Percentiles rank a stretch among this genome's conserved stretches.
These are phyloP conservation scores for Lachnellula arida DNA, from an alignment of 2,329 filamentous ascomycete species.

Conservation along the genomic window DNA sequence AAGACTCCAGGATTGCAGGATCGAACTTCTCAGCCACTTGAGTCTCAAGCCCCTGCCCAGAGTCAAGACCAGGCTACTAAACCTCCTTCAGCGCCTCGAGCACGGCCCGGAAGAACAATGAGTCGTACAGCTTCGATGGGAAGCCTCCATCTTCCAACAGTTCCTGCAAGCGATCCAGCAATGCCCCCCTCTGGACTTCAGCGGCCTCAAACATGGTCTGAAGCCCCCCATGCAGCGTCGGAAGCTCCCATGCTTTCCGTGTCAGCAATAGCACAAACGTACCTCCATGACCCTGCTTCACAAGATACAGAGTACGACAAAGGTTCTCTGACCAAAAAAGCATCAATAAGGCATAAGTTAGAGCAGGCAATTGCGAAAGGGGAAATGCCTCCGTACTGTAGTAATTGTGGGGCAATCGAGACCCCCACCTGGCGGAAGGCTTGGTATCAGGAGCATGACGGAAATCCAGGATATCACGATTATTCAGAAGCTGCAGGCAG, in stretches of 20 bases:
- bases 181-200: conserved; percentile 37
- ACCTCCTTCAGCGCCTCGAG: conserved; percentile 26
- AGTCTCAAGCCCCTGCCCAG: background rate
- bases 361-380: conserved; percentile 68
- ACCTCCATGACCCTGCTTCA: conserved; percentile 1
- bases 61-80: background rate
- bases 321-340: conserved; percentile 24
- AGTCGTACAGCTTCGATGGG: conserved; percentile 29
- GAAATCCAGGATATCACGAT: conserved; percentile 64
- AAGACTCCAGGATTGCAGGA: background rate
- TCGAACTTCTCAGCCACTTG: background rate
- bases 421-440: conserved; percentile 96
- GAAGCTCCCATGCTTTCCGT: conserved; percentile 24
- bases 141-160: conserved; percentile 30
- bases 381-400: conserved; percentile 81
- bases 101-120: conserved; percentile 37
- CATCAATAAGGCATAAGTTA: conserved; percentile 45
- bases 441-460: conserved; percentile 71
- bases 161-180: conserved; percentile 49
- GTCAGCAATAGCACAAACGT: background rate
- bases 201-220: conserved; percentile 40
- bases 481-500: conserved; percentile 68
- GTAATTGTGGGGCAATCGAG: conserved; percentile 91
- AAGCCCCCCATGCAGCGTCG: conserved; percentile 40
- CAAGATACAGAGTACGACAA: background rate